Conservation (phyloP, 768 basidiomycete species). For the Collybia sp. region DNA sequence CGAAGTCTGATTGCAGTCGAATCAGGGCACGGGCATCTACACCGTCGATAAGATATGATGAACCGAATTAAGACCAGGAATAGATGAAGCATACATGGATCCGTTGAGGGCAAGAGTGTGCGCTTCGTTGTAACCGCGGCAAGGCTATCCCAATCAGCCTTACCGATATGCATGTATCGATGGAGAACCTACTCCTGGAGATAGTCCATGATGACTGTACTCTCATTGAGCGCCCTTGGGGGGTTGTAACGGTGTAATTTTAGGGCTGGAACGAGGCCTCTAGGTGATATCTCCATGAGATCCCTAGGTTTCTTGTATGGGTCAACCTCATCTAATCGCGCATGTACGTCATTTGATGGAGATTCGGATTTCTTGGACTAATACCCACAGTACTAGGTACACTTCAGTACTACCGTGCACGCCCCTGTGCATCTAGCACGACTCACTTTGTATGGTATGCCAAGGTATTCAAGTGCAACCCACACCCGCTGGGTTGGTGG, state of each 20-base stretch:
- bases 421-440: no score
- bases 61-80: not conserved
- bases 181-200: slow-evolving; percentile 59
- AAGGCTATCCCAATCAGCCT: slow-evolving; percentile 29
- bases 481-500: slow-evolving; percentile 83
- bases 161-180: not conserved
- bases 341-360: no score
- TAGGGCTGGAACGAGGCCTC: slow-evolving; percentile 74
- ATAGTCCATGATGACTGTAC: slow-evolving; percentile 74
- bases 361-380: no score
- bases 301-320: slow-evolving; percentile 80
- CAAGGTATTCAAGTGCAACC: slow-evolving; percentile 67
- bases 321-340: slow-evolving; percentile 63
- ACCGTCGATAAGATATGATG: not conserved
- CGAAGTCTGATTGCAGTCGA: slow-evolving; percentile 64
- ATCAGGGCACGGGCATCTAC: slow-evolving; percentile 65
- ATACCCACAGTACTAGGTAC: no score
- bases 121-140: slow-evolving; percentile 41
- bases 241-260: slow-evolving; percentile 49
- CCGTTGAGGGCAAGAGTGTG: slow-evolving; percentile 50
- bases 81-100: slow-evolving; percentile 56
- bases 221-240: slow-evolving; percentile 69
- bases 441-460: slow-evolving; percentile 64
- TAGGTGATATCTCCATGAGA: slow-evolving; percentile 79
- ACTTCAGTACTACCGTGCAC: no score